Percentiles rank a stretch among this genome's conserved stretches.
These are phyloP conservation scores for Paxillus ammoniavirescens DNA, from an alignment of 768 basidiomycete species.

Conservation along the genomic window DNA sequence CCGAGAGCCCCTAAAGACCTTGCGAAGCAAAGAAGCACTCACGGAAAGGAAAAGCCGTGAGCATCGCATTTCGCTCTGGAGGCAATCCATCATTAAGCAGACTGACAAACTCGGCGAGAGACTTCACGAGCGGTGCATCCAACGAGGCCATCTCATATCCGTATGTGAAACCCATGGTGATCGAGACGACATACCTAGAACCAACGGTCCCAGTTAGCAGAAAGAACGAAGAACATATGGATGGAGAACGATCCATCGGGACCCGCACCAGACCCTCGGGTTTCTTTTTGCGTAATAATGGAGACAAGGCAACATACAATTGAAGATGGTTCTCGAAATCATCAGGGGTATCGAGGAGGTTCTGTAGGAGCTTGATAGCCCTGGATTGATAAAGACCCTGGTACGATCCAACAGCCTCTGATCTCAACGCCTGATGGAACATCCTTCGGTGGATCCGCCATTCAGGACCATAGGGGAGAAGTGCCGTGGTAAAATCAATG, in stretches of 20 bases:
- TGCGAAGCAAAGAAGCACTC: constrained; percentile 2
- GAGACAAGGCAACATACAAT: constrained; percentile 10
- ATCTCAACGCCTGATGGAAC: constrained; percentile 27
- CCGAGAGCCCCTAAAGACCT: background rate
- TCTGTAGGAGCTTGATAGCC: constrained; percentile 14
- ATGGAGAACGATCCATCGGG: too few species aligned
- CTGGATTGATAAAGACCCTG: constrained; percentile 24
- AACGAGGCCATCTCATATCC: constrained; percentile 27
- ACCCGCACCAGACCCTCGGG: too few species aligned
- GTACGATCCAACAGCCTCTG: constrained; percentile 17
- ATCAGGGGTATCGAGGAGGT: constrained; percentile 21
- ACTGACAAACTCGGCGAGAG: constrained; percentile 22
- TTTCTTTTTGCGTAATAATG: too few species aligned
- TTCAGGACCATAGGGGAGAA: constrained; percentile 26
- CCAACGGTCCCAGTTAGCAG: background rate
- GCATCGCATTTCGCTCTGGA: constrained; percentile 27
- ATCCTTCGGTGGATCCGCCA: constrained; percentile 29
- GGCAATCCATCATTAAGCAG: constrained; percentile 22
- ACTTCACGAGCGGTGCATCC: constrained; percentile 25
- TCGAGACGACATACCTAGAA: constrained; percentile 29
- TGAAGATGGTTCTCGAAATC: constrained; percentile 26
- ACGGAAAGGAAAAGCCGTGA: constrained; percentile 31
- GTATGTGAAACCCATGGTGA: constrained; percentile 31
- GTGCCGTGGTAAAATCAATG: constrained; percentile 28
- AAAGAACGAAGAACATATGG: background rate